Evolutionary conservation across 176 grass and related monocot genomes (phyloP), one percentile per base, ranked within the genome.

Genomic region (Urochloa ruziziensis): DNA sequence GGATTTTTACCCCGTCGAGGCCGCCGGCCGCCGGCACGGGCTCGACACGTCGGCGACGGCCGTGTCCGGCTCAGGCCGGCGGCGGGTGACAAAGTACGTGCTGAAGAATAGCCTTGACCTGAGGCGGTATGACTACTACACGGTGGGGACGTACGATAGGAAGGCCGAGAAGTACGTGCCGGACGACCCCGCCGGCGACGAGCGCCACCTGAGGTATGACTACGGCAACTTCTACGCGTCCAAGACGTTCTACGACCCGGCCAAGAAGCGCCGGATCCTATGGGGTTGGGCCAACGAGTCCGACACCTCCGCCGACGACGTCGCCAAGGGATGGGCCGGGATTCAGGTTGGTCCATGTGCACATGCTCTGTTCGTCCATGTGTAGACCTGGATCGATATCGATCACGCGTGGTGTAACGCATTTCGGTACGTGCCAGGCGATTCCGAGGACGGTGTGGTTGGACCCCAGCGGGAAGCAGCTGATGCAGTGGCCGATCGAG

Each of bases 201-300:
- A 87, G 56, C 70, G 49, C 65, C 88, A 86, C 30, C 49, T 98
- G 47, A 62, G 92, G 27, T 93, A 90, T 30, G 89, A 98, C 72
- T 94, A 94, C 43, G 90, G 95, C 9, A 98, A 94, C 85, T 98
- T 94, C 60, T 98, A 98, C 69, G 95, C 95, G 13, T 98, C 92
- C 28, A 94, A 91, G 82, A 88, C 95, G 3, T 94, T 98, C 85
- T 93, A 91, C 74, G 95, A 98, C 57, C 75, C 90, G 9, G 51
- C 74, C 6, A 91, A 90, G 82, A 75, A 63, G 4, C 85, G 95
- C 5, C 86, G 95, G 15, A 90, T 94, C n/a, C 19, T 98, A 1
- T 98, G 95, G 92, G 95, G 95, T 0, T 98, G 95, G 95, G 88
- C 88, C n/a, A 94, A 98, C 12, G 90, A 98, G 53, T 93, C 95